A percentile compares a stretch with the other conserved stretches of the same genome.
These are phyloP conservation scores for Leccinum imitatum DNA, from an alignment of 768 basidiomycete species.

Conservation along the genomic window DNA sequence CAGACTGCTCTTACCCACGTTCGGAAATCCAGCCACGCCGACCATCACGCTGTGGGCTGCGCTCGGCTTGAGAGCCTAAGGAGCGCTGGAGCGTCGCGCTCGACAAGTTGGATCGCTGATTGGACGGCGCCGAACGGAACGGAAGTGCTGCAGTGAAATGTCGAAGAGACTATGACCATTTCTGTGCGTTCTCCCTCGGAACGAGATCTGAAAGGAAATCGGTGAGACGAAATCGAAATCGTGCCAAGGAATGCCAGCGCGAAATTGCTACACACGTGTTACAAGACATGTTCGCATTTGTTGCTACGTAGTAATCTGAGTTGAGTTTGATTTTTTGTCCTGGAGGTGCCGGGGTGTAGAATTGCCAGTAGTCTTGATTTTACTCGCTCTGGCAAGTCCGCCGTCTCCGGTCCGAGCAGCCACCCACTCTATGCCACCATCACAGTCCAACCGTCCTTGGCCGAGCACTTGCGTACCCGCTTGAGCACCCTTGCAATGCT, in stretches of 20 bases:
- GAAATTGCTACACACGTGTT: too few species aligned
- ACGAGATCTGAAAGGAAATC: slow-evolving; percentile 68
- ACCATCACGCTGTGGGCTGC: slow-evolving; percentile 70
- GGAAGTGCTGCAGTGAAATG: slow-evolving; percentile 55
- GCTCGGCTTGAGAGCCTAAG: slow-evolving; percentile 70
- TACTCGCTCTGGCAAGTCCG: too few species aligned
- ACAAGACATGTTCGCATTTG: too few species aligned
- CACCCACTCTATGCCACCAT: too few species aligned
- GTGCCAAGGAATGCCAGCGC: too few species aligned
- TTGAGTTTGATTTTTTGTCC: too few species aligned
- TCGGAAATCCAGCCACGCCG: slow-evolving; percentile 96
- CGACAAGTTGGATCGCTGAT: slow-evolving; percentile 79
- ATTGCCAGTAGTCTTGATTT: too few species aligned
- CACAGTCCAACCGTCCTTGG: too few species aligned
- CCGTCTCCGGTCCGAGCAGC: too few species aligned
- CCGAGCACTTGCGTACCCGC: too few species aligned
- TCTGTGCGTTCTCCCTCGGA: slow-evolving; percentile 81
- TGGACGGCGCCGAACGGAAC: slow-evolving; percentile 32
- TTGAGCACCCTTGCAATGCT: slow-evolving; percentile 29
- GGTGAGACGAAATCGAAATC: background rate
- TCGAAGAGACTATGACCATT: slow-evolving; percentile 89
- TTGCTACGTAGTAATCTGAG: too few species aligned
- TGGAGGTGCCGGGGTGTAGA: too few species aligned
- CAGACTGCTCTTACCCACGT: slow-evolving; percentile 87
- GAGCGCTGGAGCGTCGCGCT: slow-evolving; percentile 71